Conservation (phyloP, 805 yeast genomes). For the Tetrapisispora nanseiensis region DNA sequence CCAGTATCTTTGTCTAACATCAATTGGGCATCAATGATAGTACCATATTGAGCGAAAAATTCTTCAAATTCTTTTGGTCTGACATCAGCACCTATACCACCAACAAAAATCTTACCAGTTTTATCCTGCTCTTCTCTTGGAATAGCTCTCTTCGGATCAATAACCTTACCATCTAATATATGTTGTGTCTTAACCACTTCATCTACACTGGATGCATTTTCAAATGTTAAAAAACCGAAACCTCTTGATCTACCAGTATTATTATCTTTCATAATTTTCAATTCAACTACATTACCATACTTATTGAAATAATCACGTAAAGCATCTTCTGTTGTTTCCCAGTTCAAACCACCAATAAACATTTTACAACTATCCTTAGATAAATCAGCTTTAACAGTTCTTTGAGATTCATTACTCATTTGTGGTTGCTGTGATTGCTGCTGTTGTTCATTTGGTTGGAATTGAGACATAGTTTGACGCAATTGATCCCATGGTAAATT, state of each 20-base stretch:
- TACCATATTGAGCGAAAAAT: conserved; percentile 80
- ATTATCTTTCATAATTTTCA: conserved; percentile 87
- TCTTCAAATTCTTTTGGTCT: conserved; percentile 83
- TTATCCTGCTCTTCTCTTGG: conserved; percentile 96
- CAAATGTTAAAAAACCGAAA: conserved; percentile 86
- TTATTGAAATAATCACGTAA: conserved; percentile 73
- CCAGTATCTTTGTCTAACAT: conserved; percentile 98
- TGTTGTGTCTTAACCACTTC: conserved; percentile 81
- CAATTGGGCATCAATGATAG: conserved; percentile 87
- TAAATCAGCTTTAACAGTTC: conserved; percentile 38
- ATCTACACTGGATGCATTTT: conserved; percentile 71
- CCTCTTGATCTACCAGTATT: conserved; percentile 87
- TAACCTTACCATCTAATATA: conserved; percentile 86
- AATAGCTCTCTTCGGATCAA: conserved; percentile 95
- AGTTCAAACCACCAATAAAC: conserved; percentile 94
- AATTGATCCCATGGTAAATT: conserved; percentile 27
- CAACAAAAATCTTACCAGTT: conserved; percentile 93
- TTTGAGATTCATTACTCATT: conserved; percentile 7
- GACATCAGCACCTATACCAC: conserved; percentile 91
- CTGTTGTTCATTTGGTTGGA: conserved; percentile 17
- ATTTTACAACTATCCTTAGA: conserved; percentile 76
- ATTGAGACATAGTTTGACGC: conserved; percentile 29
- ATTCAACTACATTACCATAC: conserved; percentile 80
- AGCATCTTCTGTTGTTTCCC: conserved; percentile 93
- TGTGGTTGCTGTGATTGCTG: conserved; percentile 15